These are phyloP conservation scores for Sphagnum tenellum DNA, from an alignment of 225 moss, liverwort and hornwort genomes.

Conservation along the genomic window DNA sequence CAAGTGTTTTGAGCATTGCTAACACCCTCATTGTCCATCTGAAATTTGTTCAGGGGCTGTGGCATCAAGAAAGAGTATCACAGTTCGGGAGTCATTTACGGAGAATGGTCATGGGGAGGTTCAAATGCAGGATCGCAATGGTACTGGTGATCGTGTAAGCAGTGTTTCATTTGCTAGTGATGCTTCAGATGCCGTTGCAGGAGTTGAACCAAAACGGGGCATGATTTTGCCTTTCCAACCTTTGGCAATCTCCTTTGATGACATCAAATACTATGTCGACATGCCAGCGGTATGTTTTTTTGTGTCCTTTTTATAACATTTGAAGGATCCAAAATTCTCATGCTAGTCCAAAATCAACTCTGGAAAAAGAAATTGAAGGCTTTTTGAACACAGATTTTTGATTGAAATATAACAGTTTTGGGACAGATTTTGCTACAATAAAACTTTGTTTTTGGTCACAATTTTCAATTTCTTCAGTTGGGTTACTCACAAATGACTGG, in stretches of 20 bases:
- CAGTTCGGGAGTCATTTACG: background rate
- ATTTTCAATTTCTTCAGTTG: no score
- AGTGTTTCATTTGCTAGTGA: background rate
- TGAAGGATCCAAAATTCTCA: no score
- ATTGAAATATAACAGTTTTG: no score
- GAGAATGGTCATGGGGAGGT: conserved; percentile 1
- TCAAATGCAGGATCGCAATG: background rate
- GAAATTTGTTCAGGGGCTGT: no score
- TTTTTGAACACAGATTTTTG: background rate
- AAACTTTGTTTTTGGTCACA: no score
- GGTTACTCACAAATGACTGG: background rate
- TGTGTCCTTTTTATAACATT: background rate
- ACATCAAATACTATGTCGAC: conserved; percentile 69
- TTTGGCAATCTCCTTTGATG: conserved; percentile 56
- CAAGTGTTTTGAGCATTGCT: no score
- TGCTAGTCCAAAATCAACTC: no score
- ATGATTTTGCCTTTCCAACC: conserved; percentile 85
- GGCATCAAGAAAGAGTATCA: no score
- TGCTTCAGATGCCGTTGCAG: background rate
- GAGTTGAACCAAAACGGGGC: conserved; percentile 25
- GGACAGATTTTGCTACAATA: no score
- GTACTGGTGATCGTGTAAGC: background rate
- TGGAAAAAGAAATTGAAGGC: background rate
- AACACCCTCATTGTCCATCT: no score
- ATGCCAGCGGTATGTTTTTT: conserved; percentile 24